phyloP scores from a whole-genome alignment of 306 rosid species.

The Acacia melanoxylon region DNA sequence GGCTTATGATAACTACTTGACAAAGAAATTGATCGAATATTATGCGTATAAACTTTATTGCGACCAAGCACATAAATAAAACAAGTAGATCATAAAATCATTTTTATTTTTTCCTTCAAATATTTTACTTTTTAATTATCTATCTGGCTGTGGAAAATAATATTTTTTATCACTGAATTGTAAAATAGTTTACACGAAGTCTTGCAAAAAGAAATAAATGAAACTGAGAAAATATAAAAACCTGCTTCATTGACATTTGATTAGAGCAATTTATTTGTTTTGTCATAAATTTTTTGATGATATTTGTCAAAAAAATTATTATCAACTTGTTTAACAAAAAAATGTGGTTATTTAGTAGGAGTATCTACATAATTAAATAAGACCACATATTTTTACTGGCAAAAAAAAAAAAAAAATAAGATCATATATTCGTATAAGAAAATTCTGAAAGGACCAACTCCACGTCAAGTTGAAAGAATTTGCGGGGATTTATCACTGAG shows the following conservation, averaged over 20 bases:
- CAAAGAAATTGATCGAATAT: background rate
- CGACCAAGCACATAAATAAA: background rate
- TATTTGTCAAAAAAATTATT: too few relatives aligned
- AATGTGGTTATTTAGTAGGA: too few relatives aligned
- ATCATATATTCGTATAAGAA: background rate
- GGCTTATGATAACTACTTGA: background rate
- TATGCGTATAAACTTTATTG: background rate
- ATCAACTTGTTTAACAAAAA: background rate
- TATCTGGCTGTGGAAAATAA: background rate
- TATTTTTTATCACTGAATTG: background rate
- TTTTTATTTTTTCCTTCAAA: background rate
- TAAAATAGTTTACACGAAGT: background rate
- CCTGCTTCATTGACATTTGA: background rate
- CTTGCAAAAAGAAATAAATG: background rate
- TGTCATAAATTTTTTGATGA: too few relatives aligned
- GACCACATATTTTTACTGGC: background rate
- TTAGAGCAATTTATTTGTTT: background rate
- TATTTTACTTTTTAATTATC: background rate
- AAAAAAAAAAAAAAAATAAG: too few relatives aligned
- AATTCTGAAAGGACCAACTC: background rate
- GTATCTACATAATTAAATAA: background rate
- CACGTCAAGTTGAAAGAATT: background rate
- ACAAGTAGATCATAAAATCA: background rate
- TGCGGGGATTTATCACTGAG: background rate
- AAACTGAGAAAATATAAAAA: too few relatives aligned